Evolutionary conservation across 164 flowering plant genomes (phyloP).

Genomic region (Stephania japonica): DNA sequence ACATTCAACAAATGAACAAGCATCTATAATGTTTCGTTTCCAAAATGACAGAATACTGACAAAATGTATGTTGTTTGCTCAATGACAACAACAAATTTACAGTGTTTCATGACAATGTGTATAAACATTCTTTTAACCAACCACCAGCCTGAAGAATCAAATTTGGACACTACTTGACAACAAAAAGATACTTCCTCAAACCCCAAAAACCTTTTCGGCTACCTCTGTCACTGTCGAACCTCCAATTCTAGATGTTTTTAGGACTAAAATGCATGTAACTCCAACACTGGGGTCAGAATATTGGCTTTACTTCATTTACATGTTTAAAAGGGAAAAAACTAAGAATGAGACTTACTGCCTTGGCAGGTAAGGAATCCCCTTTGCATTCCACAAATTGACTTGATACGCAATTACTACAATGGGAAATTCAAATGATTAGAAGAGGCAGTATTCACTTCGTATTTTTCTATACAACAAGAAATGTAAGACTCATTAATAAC

Average conservation of each 20-base stretch:
- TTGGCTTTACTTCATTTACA: not conserved
- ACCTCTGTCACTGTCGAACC: not conserved
- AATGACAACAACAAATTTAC: not conserved
- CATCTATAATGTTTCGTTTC: not conserved
- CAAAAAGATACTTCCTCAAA: not conserved
- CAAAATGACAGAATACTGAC: not conserved
- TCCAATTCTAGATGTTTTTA: not conserved
- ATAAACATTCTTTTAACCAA: constrained; percentile 1
- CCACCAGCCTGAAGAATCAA: not conserved
- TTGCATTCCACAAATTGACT: not conserved
- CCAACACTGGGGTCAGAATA: not conserved
- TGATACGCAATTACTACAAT: not conserved
- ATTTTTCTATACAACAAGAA: not conserved
- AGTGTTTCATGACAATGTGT: constrained; percentile 9
- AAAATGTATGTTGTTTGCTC: not conserved
- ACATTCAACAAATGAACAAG: not conserved
- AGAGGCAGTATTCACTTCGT: not conserved
- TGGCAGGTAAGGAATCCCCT: constrained; percentile 3
- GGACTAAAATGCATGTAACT: not conserved
- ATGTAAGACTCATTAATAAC: not conserved
- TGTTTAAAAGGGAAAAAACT: not conserved
- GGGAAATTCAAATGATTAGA: not conserved
- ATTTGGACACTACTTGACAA: not conserved
- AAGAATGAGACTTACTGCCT: constrained; percentile 7
- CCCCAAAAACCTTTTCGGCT: not conserved